A percentile compares a stretch with the other conserved stretches of the same genome.
phyloP scores from a whole-genome alignment of 805 yeast genomes.

The Metschnikowia reukaufii region DNA sequence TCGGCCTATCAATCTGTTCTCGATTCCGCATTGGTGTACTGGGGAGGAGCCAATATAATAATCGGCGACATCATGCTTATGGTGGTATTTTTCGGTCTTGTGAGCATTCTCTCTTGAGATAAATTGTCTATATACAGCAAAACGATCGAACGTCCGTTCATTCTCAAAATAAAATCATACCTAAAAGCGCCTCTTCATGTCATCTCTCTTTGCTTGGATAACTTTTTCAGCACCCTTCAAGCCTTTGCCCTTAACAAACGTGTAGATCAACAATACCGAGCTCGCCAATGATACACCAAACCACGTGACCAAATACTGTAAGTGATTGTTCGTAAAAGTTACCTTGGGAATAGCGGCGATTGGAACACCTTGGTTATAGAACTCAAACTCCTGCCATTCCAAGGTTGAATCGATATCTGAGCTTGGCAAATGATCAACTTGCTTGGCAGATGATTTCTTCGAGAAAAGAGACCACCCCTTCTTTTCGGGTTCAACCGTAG shows the following conservation, averaged over 20 bases:
- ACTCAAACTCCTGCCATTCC: constrained; percentile 49
- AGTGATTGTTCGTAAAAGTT: constrained; percentile 81
- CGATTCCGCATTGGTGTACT: constrained; percentile 32
- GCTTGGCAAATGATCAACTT: constrained; percentile 22
- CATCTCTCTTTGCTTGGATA: constrained; percentile 39
- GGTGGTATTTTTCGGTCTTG: constrained; percentile 39
- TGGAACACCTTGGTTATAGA: constrained; percentile 83
- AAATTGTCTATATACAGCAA: constrained; percentile 7
- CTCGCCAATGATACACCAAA: constrained; percentile 81
- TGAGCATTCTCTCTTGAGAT: constrained; percentile 23
- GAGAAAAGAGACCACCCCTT: constrained; percentile 16
- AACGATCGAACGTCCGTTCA: background rate
- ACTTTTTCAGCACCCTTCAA: constrained; percentile 39
- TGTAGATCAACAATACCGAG: constrained; percentile 55
- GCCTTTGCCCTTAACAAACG: constrained; percentile 30
- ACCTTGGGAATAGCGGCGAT: constrained; percentile 80
- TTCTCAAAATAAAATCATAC: background rate
- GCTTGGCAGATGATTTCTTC: constrained; percentile 10
- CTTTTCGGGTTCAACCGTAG: constrained; percentile 4
- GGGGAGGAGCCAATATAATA: constrained; percentile 37
- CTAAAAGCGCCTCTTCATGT: constrained; percentile 29
- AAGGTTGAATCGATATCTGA: constrained; percentile 32
- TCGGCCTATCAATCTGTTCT: constrained; percentile 29
- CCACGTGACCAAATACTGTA: constrained; percentile 94
- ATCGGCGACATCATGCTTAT: constrained; percentile 38